These are phyloP conservation scores for Exsudoporus frostii DNA, from an alignment of 768 basidiomycete genomes.

Conservation along the genomic window DNA sequence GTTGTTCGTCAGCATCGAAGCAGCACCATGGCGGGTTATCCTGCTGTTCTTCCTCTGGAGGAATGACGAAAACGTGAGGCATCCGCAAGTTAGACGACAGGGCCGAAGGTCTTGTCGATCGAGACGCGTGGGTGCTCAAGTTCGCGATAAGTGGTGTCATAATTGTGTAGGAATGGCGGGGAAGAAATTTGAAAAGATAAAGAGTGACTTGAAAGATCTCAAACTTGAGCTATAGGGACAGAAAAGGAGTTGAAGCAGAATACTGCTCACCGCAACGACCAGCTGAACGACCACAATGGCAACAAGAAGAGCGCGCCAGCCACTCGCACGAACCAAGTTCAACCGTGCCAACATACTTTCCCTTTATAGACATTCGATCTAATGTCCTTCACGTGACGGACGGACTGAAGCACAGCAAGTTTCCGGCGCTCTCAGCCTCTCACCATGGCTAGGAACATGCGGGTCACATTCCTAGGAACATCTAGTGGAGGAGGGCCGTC, in stretches of 20 bases:
- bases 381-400: too few relatives aligned
- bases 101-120: slow-evolving; percentile 8
- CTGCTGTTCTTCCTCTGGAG: slow-evolving; percentile 54
- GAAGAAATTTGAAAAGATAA: not conserved
- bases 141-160: slow-evolving; percentile 16
- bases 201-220: slow-evolving; percentile 14
- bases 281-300: slow-evolving; percentile 1
- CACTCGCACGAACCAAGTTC: slow-evolving; percentile 6
- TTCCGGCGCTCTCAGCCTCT: not conserved
- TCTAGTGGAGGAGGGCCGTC: slow-evolving; percentile 75
- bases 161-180: not conserved
- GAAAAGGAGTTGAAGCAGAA: not conserved
- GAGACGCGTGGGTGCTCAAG: slow-evolving; percentile 11
- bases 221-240: not conserved
- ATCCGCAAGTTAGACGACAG: slow-evolving; percentile 20
- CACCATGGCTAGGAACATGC: slow-evolving; percentile 42
- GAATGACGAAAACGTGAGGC: slow-evolving; percentile 54
- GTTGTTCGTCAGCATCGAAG: slow-evolving; percentile 46
- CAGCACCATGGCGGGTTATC: slow-evolving; percentile 52
- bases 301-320: slow-evolving; percentile 12
- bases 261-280: slow-evolving; percentile 13
- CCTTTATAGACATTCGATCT: slow-evolving; percentile 17
- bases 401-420: not conserved
- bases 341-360: slow-evolving; percentile 18
- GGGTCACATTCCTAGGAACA: slow-evolving; percentile 72